A percentile compares a stretch with the other conserved stretches of the same genome.
Conservation (phyloP, 345 rosid species). For the Camelina neglecta region DNA sequence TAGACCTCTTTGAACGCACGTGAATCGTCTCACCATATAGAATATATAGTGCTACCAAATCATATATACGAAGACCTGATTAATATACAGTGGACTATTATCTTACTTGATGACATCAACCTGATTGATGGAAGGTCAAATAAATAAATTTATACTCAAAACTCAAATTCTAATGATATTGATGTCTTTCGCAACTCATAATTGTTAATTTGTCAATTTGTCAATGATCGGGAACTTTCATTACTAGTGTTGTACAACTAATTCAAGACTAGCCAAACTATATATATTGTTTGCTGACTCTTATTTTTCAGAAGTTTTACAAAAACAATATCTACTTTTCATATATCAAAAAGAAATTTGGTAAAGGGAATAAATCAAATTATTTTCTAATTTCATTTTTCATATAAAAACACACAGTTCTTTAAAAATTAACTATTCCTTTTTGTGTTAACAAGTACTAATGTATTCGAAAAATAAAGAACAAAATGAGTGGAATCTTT, state of each 20-base stretch:
- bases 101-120: background rate
- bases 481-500: background rate
- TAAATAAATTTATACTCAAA: background rate
- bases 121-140: constrained; percentile 13
- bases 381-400: background rate
- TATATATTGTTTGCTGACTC: background rate
- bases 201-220: constrained; percentile 6
- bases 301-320: background rate
- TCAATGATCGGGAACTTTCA: constrained; percentile 30
- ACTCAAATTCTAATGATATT: constrained; percentile 4
- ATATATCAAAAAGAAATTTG: too few relatives aligned
- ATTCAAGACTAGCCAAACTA: background rate
- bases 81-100: too few relatives aligned
- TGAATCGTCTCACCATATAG: constrained; percentile 5
- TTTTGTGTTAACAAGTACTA: background rate
- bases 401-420: background rate
- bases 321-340: background rate
- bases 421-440: background rate
- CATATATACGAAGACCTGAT: too few relatives aligned
- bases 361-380: background rate
- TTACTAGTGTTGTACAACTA: constrained; percentile 18
- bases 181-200: constrained; percentile 7
- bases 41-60: background rate
- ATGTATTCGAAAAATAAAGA: background rate
- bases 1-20: constrained; percentile 10